These are phyloP conservation scores for Epithele typhae DNA, from an alignment of 768 basidiomycete genomes.

Conservation along the genomic window DNA sequence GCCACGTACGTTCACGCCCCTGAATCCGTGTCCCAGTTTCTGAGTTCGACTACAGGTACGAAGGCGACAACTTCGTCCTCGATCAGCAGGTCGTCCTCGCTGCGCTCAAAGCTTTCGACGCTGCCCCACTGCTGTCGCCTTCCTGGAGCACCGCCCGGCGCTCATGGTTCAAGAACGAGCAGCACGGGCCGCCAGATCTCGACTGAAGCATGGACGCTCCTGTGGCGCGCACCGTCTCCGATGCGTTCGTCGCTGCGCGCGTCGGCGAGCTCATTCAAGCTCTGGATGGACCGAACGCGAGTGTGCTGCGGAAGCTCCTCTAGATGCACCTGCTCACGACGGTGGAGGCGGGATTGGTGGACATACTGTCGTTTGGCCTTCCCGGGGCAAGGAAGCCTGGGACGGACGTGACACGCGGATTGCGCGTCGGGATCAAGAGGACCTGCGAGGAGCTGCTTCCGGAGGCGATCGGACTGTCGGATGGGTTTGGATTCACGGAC, in stretches of 20 bases:
- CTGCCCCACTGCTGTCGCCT: slow-evolving; percentile 37
- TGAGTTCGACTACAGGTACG: slow-evolving; percentile 60
- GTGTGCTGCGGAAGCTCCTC: slow-evolving; percentile 29
- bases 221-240: slow-evolving; percentile 58
- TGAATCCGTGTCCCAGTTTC: no score
- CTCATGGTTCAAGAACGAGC: slow-evolving; percentile 44
- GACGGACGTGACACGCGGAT: slow-evolving; percentile 40
- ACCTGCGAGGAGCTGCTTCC: slow-evolving; percentile 53
- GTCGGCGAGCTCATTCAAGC: slow-evolving; percentile 44
- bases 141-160: slow-evolving; percentile 67
- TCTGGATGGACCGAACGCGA: slow-evolving; percentile 22
- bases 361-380: slow-evolving; percentile 55
- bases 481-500: slow-evolving; percentile 72
- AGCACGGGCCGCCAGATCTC: slow-evolving; percentile 24
- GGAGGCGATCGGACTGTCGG: slow-evolving; percentile 62
- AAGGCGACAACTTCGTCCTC: slow-evolving; percentile 78
- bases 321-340: slow-evolving; percentile 63
- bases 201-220: slow-evolving; percentile 57
- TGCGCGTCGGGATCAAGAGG: slow-evolving; percentile 47
- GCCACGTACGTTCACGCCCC: slow-evolving; percentile 52
- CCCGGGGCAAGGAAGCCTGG: slow-evolving; percentile 20
- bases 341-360: slow-evolving; percentile 49
- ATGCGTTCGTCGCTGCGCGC: slow-evolving; percentile 61
- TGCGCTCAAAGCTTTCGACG: slow-evolving; percentile 55
- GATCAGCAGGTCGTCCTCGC: slow-evolving; percentile 72